Evolutionary conservation across 78 protist species (phyloP).

Genomic region (Guillardia theta): DNA sequence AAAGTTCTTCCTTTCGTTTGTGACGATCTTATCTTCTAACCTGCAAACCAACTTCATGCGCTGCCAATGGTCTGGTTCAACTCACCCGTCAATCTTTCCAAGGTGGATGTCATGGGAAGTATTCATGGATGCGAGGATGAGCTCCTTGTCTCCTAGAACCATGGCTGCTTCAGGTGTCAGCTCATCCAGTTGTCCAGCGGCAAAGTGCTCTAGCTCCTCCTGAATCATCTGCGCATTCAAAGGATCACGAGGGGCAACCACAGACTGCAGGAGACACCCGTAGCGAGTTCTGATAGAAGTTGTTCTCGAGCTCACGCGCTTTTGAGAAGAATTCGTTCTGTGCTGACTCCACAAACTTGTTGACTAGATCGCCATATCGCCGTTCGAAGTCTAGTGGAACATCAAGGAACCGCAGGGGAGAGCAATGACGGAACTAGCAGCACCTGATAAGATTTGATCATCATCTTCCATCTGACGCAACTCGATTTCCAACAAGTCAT

Average conservation of each 20-base stretch:
- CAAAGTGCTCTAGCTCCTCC: slow-evolving; percentile 2
- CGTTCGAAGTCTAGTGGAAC: background rate
- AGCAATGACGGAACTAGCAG: too few relatives aligned
- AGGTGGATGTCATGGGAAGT: background rate
- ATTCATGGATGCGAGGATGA: background rate
- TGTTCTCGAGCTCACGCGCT: background rate
- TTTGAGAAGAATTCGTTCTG: background rate
- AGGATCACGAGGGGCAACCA: too few relatives aligned
- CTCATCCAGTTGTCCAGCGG: background rate
- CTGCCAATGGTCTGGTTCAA: background rate
- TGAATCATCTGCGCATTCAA: background rate
- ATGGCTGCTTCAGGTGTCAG: background rate
- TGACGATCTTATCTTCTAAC: background rate
- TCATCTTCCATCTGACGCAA: background rate
- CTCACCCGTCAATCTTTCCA: background rate
- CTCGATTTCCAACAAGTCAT: background rate
- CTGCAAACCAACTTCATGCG: background rate
- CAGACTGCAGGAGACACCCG: too few relatives aligned
- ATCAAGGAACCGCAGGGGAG: too few relatives aligned
- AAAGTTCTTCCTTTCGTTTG: background rate
- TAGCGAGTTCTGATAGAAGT: background rate
- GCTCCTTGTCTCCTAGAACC: background rate
- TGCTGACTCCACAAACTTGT: background rate
- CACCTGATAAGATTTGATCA: background rate
- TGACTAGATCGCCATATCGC: background rate